Conservation (phyloP, 2,329 filamentous ascomycete genomes). For the Metarhizium album region DNA sequence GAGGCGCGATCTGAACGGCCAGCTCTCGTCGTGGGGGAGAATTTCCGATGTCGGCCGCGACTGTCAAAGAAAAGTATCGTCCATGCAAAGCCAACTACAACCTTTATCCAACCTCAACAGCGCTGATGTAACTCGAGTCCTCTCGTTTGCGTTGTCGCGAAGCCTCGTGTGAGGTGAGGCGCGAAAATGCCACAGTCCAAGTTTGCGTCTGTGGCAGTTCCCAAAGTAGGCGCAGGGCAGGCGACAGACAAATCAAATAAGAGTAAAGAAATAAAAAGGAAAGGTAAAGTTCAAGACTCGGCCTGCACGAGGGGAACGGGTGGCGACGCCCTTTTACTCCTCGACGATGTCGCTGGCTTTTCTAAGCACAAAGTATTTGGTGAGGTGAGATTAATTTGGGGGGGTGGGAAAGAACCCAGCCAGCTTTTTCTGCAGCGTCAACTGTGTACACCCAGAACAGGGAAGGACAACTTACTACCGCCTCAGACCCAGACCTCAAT, state of each 20-base stretch:
- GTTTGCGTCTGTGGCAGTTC: neutral
- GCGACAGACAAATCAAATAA: conserved; percentile 3
- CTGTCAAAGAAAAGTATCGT: neutral
- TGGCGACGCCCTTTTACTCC: conserved; percentile 20
- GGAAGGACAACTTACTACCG: conserved; percentile 16
- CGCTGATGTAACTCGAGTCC: neutral
- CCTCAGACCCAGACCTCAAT: conserved; percentile 23
- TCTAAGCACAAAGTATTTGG: conserved; percentile 11
- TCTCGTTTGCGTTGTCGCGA: conserved; percentile 1
- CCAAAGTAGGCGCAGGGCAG: neutral
- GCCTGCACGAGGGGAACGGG: conserved; percentile 11
- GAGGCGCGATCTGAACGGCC: neutral
- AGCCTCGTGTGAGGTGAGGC: neutral
- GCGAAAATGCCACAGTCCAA: neutral
- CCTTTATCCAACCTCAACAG: neutral
- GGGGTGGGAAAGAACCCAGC: conserved; percentile 14
- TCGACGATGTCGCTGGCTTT: conserved; percentile 8
- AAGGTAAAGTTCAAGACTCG: conserved; percentile 6
- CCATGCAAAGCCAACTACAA: neutral
- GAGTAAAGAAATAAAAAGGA: conserved; percentile 8
- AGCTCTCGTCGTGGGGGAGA: neutral
- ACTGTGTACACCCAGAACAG: neutral
- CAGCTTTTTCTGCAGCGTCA: conserved; percentile 24
- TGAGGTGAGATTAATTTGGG: conserved; percentile 16
- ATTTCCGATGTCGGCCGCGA: neutral